Evolutionary conservation across 2,329 filamentous ascomycete genomes (phyloP).

Genomic region (Pseudocercospora pini-densiflorae): DNA sequence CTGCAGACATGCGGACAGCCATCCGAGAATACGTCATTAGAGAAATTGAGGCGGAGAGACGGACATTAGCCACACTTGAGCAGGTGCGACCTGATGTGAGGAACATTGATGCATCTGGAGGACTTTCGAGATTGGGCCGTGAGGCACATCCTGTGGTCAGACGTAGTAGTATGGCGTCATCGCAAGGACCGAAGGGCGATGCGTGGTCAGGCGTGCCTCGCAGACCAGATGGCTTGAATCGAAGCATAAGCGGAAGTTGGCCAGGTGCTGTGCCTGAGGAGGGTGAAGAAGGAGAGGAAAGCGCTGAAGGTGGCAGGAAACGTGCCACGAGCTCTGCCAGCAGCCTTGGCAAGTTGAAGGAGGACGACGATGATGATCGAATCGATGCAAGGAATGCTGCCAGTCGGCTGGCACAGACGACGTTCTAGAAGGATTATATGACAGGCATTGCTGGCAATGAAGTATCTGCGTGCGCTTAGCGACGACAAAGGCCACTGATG

Average conservation of each 20-base stretch:
- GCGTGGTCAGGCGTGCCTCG: conserved; percentile 95
- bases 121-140: conserved; percentile 84
- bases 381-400: conserved; percentile 96
- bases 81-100: conserved; percentile 91
- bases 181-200: conserved; percentile 96
- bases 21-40: conserved; percentile 92
- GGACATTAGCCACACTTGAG: conserved; percentile 90
- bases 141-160: conserved; percentile 80
- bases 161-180: conserved; percentile 80
- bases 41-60: conserved; percentile 92
- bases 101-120: conserved; percentile 87
- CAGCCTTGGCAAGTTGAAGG: conserved; percentile 60
- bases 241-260: conserved; percentile 76
- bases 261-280: conserved; percentile 55
- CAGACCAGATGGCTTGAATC: conserved; percentile 74
- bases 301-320: conserved; percentile 53
- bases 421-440: conserved; percentile 75
- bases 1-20: conserved; percentile 78
- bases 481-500: too few species aligned
- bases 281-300: conserved; percentile 58
- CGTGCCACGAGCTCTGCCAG: conserved; percentile 54
- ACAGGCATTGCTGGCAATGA: too few species aligned
- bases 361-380: conserved; percentile 88
- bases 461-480: too few species aligned
- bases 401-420: conserved; percentile 89